Evolutionary conservation across 2,329 filamentous ascomycete genomes (phyloP), one percentile per base, ranked within the genome.

Genomic region (Xylaria sp.): DNA sequence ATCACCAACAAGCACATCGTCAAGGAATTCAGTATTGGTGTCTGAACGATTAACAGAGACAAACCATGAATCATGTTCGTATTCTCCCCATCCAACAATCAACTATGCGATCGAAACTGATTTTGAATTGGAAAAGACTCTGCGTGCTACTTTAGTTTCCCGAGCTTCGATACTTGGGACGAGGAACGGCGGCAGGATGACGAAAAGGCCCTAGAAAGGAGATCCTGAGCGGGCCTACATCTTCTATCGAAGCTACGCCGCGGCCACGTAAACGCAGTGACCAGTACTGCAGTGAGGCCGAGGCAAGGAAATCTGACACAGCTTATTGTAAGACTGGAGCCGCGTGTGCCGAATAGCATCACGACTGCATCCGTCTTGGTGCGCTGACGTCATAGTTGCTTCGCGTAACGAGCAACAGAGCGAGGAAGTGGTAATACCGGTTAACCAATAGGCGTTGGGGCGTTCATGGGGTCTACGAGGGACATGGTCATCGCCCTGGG

Each of bases 111-210:
- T 23, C 12, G 34, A 50, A 32, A 59, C 74, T 75, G 59, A 74
- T 70, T 41, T 25, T 15, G 20, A 48, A 39, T 10, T 55, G 55
- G 8, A 46, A 28, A 69, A 80, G 78, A 78, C 59, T 80, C 81
- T 74, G 85, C 83, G 64, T 86, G 87, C 69, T 93, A 93, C 79
- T 89, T 91, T 76, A 92, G 90, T 81, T 93, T 93, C 76, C 90
- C 90, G 18, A 90, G 87, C 77, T 92, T 92, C 78, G 90, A 93
- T 74, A 85, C 88, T 68, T 92, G 89, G 83, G 86, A 87, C 48
- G 83, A 82, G 64, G 80, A 82, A 69, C 80, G 80, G 56, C 77
- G 79, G 20, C 59, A 65, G 39, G 80, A 82, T 32, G 80, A 81
- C 46, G 81, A 82, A 66, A 81, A 83, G 66, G 57, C 69, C 43